These are phyloP conservation scores for Excoecaria agallocha DNA, from an alignment of 345 rosid species.

Conservation along the genomic window DNA sequence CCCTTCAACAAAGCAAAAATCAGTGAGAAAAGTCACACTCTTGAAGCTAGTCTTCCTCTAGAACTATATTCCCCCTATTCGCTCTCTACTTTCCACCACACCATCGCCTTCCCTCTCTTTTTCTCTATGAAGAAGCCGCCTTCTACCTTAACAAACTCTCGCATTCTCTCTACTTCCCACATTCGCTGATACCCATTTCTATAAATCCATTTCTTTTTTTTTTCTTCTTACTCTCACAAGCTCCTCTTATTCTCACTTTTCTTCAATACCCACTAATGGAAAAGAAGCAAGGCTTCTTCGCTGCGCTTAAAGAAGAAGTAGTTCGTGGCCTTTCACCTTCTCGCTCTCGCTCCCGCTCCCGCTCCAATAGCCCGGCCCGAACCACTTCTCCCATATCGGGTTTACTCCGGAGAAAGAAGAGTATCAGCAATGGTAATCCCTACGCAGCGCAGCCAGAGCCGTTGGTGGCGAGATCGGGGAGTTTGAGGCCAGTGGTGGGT, in stretches of 20 bases:
- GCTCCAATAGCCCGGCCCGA: slow-evolving; percentile 64
- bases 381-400: slow-evolving; percentile 49
- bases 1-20: background rate
- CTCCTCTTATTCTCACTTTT: background rate
- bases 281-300: slow-evolving; percentile 83
- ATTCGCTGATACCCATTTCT: background rate
- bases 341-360: slow-evolving; percentile 80
- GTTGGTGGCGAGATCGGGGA: slow-evolving; percentile 68
- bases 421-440: slow-evolving; percentile 23
- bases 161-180: background rate
- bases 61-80: slow-evolving; percentile 1
- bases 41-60: slow-evolving; percentile 3
- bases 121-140: background rate
- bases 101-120: background rate
- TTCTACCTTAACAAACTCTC: background rate
- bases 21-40: slow-evolving; percentile 6
- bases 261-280: slow-evolving; percentile 46
- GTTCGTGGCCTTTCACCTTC: slow-evolving; percentile 85
- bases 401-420: slow-evolving; percentile 50
- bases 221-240: background rate
- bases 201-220: background rate
- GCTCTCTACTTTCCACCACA: background rate
- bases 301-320: slow-evolving; percentile 77
- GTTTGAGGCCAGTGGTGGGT: slow-evolving; percentile 57
- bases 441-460: slow-evolving; percentile 46